Evolutionary conservation across 2,329 filamentous ascomycete species (phyloP).

Genomic region (Plenodomus biglobosus): DNA sequence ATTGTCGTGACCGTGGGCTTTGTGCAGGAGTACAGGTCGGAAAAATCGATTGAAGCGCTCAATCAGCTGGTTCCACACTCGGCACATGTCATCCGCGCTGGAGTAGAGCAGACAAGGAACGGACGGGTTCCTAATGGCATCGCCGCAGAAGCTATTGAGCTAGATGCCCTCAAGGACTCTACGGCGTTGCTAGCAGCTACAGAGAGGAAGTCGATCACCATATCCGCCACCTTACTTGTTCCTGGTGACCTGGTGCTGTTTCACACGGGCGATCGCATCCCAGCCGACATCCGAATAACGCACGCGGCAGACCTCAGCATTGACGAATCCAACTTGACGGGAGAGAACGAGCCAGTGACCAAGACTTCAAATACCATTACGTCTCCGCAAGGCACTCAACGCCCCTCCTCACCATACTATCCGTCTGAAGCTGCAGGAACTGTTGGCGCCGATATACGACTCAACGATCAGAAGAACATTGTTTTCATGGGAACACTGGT

Average conservation of each 20-base stretch:
- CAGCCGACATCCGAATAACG: constrained; percentile 92
- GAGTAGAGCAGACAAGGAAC: constrained; percentile 24
- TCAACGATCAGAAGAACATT: constrained; percentile 82
- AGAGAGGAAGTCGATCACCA: constrained; percentile 76
- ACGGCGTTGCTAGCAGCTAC: constrained; percentile 63
- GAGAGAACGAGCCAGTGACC: constrained; percentile 89
- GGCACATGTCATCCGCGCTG: constrained; percentile 80
- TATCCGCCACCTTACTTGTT: constrained; percentile 84
- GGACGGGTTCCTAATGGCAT: constrained; percentile 23
- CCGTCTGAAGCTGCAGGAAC: constrained; percentile 60
- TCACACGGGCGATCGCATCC: constrained; percentile 93
- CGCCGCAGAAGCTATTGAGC: constrained; percentile 45
- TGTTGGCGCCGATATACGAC: constrained; percentile 65
- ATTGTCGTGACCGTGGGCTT: constrained; percentile 97
- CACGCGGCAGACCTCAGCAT: constrained; percentile 87
- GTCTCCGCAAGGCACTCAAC: constrained; percentile 43
- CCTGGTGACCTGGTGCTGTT: constrained; percentile 92
- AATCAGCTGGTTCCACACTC: constrained; percentile 93
- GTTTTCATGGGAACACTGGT: constrained; percentile 98
- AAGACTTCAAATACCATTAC: constrained; percentile 68
- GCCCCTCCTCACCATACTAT: constrained; percentile 59
- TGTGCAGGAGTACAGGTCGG: constrained; percentile 94
- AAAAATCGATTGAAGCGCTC: constrained; percentile 94
- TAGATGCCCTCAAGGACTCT: constrained; percentile 55
- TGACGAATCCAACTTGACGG: constrained; percentile 94